Evolutionary conservation across 768 basidiomycete genomes (phyloP), one percentile per base, ranked within the genome.

Genomic region (Pleurotus eryngii): DNA sequence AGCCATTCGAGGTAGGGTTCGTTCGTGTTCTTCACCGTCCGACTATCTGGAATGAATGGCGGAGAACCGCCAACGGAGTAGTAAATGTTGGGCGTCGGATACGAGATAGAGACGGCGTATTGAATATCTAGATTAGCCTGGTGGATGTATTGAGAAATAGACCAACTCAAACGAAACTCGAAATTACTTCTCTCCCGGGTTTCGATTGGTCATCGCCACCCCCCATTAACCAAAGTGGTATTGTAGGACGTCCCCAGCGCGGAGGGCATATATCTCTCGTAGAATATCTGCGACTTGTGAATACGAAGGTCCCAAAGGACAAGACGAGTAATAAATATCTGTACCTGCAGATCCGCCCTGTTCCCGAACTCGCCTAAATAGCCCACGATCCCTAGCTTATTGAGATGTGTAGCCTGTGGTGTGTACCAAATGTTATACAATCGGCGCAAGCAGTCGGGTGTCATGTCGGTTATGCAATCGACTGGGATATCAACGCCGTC

Each of bases 91-190:
- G 75, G 76, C 0, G 76, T 78, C 3, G 81, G 81, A 50, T 55
- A 68, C n/a, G 69, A 70, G 66, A 85, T 74, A 4, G 71, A 74
- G 60, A 61, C 62, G 5, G 69, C 63, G 56, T 81, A 85, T 63
- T 84, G 72, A 3, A 82, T 70, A 63, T 85, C 83, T 7, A 85
- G 72, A 63, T 79, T 65, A 18, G 81, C 77, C 63, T 80, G 11
- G 49, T 30, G 17, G 17, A 24, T 7, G 12, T 24, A 35, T 7
- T 9, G 8, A 22, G 35, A 30, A 14, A 30, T 30, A 3, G 3
- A 37, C 35, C 17, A 4, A 26, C 7, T 48, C 18, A 38, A 15
- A 35, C 3, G 30, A 35, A 11, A 35, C n/a, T 40, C 5, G 51
- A 38, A 27, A 56, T 4, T 17, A 57, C 47, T 55, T 65, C 76